These are phyloP conservation scores for Mycena maculata DNA, from an alignment of 768 basidiomycete species.

Conservation along the genomic window DNA sequence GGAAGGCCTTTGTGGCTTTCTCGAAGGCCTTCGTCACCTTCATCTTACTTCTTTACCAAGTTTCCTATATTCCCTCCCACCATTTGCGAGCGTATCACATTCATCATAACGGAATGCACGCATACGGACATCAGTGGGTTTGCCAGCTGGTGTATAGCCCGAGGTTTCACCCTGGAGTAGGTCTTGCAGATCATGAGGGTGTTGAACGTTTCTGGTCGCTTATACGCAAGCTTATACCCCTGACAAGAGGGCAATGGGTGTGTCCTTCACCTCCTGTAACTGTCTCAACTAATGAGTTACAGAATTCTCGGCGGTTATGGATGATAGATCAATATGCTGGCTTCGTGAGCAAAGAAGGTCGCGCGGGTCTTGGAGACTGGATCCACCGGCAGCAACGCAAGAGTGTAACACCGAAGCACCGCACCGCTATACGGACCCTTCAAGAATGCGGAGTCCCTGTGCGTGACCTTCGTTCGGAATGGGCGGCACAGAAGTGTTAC, in stretches of 20 bases:
- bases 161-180: slow-evolving; percentile 41
- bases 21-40: too few relatives aligned
- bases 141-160: slow-evolving; percentile 52
- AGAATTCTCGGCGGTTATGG: slow-evolving; percentile 41
- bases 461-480: too few relatives aligned
- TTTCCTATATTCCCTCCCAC: background rate
- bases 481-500: too few relatives aligned
- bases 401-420: slow-evolving; percentile 52
- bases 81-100: slow-evolving; percentile 40
- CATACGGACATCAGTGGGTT: slow-evolving; percentile 48
- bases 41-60: too few relatives aligned
- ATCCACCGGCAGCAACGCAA: slow-evolving; percentile 44
- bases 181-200: slow-evolving; percentile 51
- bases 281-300: slow-evolving; percentile 24
- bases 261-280: background rate
- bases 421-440: too few relatives aligned
- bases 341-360: slow-evolving; percentile 39
- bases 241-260: slow-evolving; percentile 33
- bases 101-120: slow-evolving; percentile 49
- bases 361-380: slow-evolving; percentile 48
- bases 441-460: too few relatives aligned
- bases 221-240: slow-evolving; percentile 36
- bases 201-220: slow-evolving; percentile 49
- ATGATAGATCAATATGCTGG: slow-evolving; percentile 47
- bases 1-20: background rate